phyloP scores from a whole-genome alignment of 345 rosid species.

The Eucalyptus guilfoylei region DNA sequence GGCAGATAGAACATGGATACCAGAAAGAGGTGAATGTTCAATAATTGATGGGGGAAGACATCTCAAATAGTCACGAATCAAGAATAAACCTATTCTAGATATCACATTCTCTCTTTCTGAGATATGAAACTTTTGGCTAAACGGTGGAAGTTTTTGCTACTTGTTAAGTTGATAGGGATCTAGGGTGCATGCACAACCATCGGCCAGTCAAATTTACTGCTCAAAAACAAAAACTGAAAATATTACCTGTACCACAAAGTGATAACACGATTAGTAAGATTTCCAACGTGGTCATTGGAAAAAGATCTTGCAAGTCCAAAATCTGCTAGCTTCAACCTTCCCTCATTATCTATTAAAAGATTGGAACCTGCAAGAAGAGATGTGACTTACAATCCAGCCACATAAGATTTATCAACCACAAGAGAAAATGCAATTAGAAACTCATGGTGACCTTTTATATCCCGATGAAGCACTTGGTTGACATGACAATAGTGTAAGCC shows the following conservation, averaged over 20 bases:
- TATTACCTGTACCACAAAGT: slow-evolving; percentile 91
- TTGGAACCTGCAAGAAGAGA: slow-evolving; percentile 56
- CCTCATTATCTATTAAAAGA: slow-evolving; percentile 90
- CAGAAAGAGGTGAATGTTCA: not conserved
- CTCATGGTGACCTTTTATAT: slow-evolving; percentile 61
- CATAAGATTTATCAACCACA: not conserved
- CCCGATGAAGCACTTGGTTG: slow-evolving; percentile 95
- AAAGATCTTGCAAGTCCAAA: slow-evolving; percentile 90
- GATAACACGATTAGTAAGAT: slow-evolving; percentile 87
- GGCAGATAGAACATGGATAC: not conserved
- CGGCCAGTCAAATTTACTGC: not conserved
- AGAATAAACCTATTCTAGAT: not conserved
- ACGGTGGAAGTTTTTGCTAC: not conserved
- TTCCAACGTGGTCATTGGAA: slow-evolving; percentile 60
- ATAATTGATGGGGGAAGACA: not conserved
- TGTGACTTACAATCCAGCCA: not conserved
- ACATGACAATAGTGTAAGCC: slow-evolving; percentile 96
- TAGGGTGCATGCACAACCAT: not conserved
- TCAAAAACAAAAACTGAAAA: not conserved
- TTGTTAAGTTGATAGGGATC: not conserved
- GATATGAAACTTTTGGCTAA: not conserved
- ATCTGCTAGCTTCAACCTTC: slow-evolving; percentile 89
- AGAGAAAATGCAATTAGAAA: not conserved
- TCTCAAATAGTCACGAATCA: not conserved
- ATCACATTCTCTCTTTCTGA: not conserved